Base-by-base conservation (phyloP, 2,329 filamentous ascomycete species). In the Albophoma yamanashiensis region DNA sequence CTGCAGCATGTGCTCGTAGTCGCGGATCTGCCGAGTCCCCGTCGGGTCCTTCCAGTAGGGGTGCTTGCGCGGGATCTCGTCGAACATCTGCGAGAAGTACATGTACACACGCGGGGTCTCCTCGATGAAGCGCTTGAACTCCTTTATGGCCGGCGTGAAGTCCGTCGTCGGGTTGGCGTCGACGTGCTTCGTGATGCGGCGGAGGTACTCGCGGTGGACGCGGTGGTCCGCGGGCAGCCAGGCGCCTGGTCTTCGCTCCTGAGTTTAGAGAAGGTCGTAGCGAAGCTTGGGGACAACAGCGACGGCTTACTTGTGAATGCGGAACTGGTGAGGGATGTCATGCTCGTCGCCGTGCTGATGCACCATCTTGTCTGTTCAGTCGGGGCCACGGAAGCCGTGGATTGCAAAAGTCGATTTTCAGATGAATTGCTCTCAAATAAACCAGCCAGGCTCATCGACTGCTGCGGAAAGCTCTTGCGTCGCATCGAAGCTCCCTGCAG, bases 51-150 rank as follows among this genome's bases (percentile, higher is more conserved):
- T 76, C 61, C 71, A 68, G 71, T 90, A 90, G 0, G 82, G 82
- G 22, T 78, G 74, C 70, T 84, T 85, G 39, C 70, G 68, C 0
- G 87, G 87, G 25, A 89, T 76, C 72, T 90, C 84, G 38, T 82
- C 76, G 72, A 88, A 90, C 88, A 90, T 90, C 63, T 80, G 76
- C 31, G 76, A 75, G 67, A 89, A 83, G 69, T 86, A 83, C 79
- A 89, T 85, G 74, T 84, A 86, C 34, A 90, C 74, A 27, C 85
- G 79, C 1, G 85, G 75, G 63, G 84, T 84, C 36, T 71, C 70
- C 69, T 90, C 87, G 63, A 91, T 89, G 31, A 89, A 73, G 1
- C 81, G 70, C 67, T 85, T 78, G 74, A 91, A 89, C 63, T 89
- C 87, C 62, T 79, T 66, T 0, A 90, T 71, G 0, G 84, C 84